Percentiles rank a stretch among this genome's conserved stretches.
Evolutionary conservation across 148 eudicot genomes (phyloP).

Genomic region (Oxyria digyna): DNA sequence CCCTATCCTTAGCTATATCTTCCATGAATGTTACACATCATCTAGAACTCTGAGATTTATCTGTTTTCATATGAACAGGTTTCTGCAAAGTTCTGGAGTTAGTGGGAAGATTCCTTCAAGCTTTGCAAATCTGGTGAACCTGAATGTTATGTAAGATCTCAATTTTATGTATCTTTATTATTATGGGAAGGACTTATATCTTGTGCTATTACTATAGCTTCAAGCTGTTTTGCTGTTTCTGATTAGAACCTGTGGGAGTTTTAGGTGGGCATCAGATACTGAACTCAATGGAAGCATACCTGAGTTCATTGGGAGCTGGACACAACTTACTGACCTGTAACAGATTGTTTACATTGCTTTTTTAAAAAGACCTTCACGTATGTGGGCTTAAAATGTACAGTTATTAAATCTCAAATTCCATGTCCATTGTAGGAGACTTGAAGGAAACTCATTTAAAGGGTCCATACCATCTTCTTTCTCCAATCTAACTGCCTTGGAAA

Average conservation of each 20-base stretch:
- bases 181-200: no score
- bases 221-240: no score
- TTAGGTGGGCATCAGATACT: background rate
- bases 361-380: background rate
- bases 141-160: conserved; percentile 39
- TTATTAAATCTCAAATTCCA: no score
- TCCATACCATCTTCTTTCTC: background rate
- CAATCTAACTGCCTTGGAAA: background rate
- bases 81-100: conserved; percentile 55
- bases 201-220: no score
- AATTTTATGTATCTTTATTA: no score
- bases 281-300: background rate
- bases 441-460: background rate
- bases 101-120: conserved; percentile 58
- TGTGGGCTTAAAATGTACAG: background rate
- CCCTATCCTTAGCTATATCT: no score
- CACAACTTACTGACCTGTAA: background rate
- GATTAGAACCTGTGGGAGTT: background rate
- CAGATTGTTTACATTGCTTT: background rate
- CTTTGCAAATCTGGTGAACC: conserved; percentile 41
- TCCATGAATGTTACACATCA: no score
- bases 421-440: background rate
- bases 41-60: no score
- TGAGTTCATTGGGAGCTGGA: background rate
- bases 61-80: conserved; percentile 27